phyloP scores from a whole-genome alignment of 768 basidiomycete genomes.

The Russula earlei region DNA sequence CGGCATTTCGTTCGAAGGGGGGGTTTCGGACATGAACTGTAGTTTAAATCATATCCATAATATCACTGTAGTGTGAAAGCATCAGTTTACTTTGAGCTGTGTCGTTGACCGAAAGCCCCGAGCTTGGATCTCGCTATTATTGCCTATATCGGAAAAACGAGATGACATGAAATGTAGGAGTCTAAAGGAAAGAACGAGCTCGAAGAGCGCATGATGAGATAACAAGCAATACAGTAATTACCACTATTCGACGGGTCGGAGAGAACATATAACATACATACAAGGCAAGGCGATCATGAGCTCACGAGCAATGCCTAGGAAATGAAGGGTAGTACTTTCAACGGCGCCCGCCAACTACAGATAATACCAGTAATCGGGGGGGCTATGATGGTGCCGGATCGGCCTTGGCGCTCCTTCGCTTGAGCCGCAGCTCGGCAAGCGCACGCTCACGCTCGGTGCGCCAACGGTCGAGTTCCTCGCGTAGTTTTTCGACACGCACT shows the following conservation, averaged over 20 bases:
- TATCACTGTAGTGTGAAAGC: background rate
- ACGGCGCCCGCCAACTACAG: background rate
- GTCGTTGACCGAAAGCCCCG: background rate
- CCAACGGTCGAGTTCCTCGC: slow-evolving; percentile 66
- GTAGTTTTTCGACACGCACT: slow-evolving; percentile 49
- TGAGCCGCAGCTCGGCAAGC: slow-evolving; percentile 14
- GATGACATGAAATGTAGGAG: background rate
- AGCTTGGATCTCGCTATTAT: background rate
- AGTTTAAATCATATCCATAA: slow-evolving; percentile 11
- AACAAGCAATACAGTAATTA: slow-evolving; percentile 11
- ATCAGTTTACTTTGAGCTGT: background rate
- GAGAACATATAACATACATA: slow-evolving; percentile 4
- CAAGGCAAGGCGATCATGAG: background rate
- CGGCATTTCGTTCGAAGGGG: background rate
- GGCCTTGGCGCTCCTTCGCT: background rate
- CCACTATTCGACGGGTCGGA: background rate
- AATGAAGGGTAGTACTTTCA: background rate
- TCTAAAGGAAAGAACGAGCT: background rate
- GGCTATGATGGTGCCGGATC: background rate
- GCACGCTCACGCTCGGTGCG: slow-evolving; percentile 36
- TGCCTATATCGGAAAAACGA: background rate
- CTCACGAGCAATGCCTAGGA: too few relatives aligned
- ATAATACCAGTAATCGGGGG: background rate
- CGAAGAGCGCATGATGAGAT: background rate
- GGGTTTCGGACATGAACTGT: too few relatives aligned